Conservation (phyloP, 768 basidiomycete species). For the Russula emetica region DNA sequence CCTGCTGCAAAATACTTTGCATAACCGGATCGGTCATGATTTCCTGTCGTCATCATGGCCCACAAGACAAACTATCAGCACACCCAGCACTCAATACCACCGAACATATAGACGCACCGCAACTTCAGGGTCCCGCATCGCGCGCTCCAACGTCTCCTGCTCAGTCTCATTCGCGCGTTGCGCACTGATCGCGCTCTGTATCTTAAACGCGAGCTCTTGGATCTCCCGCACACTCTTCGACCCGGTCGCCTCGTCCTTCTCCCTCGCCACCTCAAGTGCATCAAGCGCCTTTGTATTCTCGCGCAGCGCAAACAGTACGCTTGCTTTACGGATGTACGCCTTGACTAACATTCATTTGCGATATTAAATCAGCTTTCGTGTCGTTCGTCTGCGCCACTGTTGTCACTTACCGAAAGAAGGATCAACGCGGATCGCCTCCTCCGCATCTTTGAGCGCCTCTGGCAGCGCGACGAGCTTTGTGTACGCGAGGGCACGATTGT, state of each 20-base stretch:
- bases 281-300: conserved; percentile 86
- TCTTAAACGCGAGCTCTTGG: conserved; percentile 71
- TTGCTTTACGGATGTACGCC: conserved; percentile 91
- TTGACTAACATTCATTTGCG: conserved; percentile 53
- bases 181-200: conserved; percentile 69
- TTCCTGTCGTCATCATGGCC: conserved; percentile 38
- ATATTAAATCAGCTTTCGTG: not conserved
- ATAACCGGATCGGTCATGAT: conserved; percentile 91
- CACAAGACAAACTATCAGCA: not conserved
- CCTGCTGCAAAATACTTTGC: conserved; percentile 93
- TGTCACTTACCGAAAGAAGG: conserved; percentile 64
- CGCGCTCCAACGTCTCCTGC: conserved; percentile 87
- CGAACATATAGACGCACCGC: conserved; percentile 45
- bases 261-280: conserved; percentile 70
- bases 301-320: conserved; percentile 83
- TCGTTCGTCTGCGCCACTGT: too few relatives aligned
- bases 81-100: not conserved
- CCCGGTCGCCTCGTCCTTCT: conserved; percentile 60
- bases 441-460: conserved; percentile 93
- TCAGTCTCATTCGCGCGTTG: conserved; percentile 84
- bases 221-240: conserved; percentile 83
- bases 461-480: conserved; percentile 91
- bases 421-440: conserved; percentile 90
- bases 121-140: conserved; percentile 97
- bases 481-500: conserved; percentile 97